Evolutionary conservation across 306 rosid species (phyloP).

Genomic region (Sindora glabra): DNA sequence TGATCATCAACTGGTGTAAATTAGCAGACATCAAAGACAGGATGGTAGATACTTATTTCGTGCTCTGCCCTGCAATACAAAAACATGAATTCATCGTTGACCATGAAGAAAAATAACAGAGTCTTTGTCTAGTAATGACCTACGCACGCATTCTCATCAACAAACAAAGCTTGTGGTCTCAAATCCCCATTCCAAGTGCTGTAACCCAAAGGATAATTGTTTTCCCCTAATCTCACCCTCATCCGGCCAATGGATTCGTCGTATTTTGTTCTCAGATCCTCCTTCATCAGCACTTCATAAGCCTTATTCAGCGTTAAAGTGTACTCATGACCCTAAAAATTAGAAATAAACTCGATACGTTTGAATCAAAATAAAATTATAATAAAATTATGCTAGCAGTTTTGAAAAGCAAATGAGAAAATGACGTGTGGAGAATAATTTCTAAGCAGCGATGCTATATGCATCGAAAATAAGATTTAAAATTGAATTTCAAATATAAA

Average conservation of each 20-base stretch:
- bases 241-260: constrained; percentile 47
- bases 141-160: constrained; percentile 81
- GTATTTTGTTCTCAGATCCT: constrained; percentile 49
- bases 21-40: too few relatives aligned
- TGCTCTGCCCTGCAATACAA: not conserved
- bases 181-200: constrained; percentile 69
- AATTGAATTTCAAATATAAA: too few relatives aligned
- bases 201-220: constrained; percentile 26
- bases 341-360: not conserved
- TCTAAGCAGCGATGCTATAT: too few relatives aligned
- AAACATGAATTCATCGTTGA: not conserved
- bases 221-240: constrained; percentile 27
- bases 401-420: not conserved
- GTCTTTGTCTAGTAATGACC: constrained; percentile 25
- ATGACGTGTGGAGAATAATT: too few relatives aligned
- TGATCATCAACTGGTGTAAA: too few relatives aligned
- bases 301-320: constrained; percentile 63
- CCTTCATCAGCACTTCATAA: constrained; percentile 57
- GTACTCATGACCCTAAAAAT: constrained; percentile 53
- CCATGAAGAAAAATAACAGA: not conserved
- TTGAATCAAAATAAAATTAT: not conserved
- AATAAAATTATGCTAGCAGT: not conserved
- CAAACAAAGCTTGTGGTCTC: constrained; percentile 65
- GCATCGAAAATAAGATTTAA: too few relatives aligned
- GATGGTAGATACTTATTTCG: too few relatives aligned